Evolutionary conservation across 805 yeast genomes (phyloP).

Genomic region (Nakazawaea ishiwadae): DNA sequence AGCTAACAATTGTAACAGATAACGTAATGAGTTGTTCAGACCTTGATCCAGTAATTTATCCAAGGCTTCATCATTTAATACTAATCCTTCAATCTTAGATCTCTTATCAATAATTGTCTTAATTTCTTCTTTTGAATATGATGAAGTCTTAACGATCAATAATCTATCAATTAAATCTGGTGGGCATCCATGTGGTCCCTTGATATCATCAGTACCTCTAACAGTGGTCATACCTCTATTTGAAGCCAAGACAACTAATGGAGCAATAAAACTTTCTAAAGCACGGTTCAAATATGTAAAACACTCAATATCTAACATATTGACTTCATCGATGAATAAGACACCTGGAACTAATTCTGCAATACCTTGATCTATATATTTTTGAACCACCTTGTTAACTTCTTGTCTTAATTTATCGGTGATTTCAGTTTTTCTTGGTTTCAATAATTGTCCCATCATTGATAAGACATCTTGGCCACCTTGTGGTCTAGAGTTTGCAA

Average conservation of each 20-base stretch:
- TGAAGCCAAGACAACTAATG: slow-evolving; percentile 92
- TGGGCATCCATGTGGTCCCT: slow-evolving; percentile 95
- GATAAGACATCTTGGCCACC: slow-evolving; percentile 97
- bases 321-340: slow-evolving; percentile 94
- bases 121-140: slow-evolving; percentile 83
- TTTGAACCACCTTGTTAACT: slow-evolving; percentile 92
- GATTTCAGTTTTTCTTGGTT: slow-evolving; percentile 94
- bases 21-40: slow-evolving; percentile 74
- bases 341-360: slow-evolving; percentile 99
- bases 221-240: slow-evolving; percentile 91
- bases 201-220: slow-evolving; percentile 81
- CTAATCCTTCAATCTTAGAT: slow-evolving; percentile 70
- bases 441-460: slow-evolving; percentile 94
- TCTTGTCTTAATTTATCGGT: slow-evolving; percentile 93
- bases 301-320: slow-evolving; percentile 96
- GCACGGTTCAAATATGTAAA: slow-evolving; percentile 94
- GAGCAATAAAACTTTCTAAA: slow-evolving; percentile 86
- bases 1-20: slow-evolving; percentile 84
- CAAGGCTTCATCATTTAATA: slow-evolving; percentile 64
- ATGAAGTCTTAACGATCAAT: slow-evolving; percentile 85
- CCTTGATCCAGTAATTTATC: slow-evolving; percentile 73
- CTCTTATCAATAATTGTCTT: slow-evolving; percentile 78
- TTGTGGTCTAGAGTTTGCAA: slow-evolving; percentile 92
- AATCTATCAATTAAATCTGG: slow-evolving; percentile 90
- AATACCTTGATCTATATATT: slow-evolving; percentile 96